Percentiles rank a stretch among this genome's conserved stretches.
phyloP scores from a whole-genome alignment of 2,329 filamentous ascomycete genomes.

The Pseudocercospora eumusae region DNA sequence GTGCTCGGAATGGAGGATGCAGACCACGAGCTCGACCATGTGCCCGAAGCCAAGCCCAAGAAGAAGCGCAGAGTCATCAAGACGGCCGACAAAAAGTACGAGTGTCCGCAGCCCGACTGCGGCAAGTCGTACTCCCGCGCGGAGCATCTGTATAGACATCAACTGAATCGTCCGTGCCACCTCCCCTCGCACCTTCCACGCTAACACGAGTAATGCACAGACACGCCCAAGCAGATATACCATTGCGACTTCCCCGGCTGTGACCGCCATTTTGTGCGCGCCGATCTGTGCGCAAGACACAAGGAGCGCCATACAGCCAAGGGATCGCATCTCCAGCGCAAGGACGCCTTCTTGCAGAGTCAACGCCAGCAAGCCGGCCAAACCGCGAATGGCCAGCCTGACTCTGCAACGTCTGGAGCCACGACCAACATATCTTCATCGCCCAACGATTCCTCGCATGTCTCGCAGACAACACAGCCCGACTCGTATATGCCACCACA shows the following conservation, averaged over 20 bases:
- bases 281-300: constrained; percentile 79
- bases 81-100: constrained; percentile 63
- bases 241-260: constrained; percentile 91
- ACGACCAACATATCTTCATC: constrained; percentile 28
- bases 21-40: constrained; percentile 33
- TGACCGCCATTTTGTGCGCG: constrained; percentile 84
- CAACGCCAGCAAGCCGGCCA: constrained; percentile 22
- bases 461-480: constrained; percentile 16
- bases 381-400: constrained; percentile 17
- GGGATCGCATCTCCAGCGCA: constrained; percentile 73
- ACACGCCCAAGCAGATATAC: constrained; percentile 93
- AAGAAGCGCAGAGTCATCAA: constrained; percentile 41
- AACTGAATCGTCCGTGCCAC: constrained; percentile 76
- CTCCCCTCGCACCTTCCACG: background rate
- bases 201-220: constrained; percentile 50
- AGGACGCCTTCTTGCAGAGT: constrained; percentile 64
- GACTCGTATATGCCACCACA: constrained; percentile 20
- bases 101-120: constrained; percentile 80
- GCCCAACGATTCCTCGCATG: constrained; percentile 27
- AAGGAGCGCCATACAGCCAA: constrained; percentile 57
- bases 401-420: constrained; percentile 23
- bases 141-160: constrained; percentile 94
- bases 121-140: constrained; percentile 96
- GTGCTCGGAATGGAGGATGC: constrained; percentile 29
- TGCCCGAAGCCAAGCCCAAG: constrained; percentile 31